These are phyloP conservation scores for Parsonsia alboflavescens DNA, from an alignment of 257 asterid genomes.

Conservation along the genomic window DNA sequence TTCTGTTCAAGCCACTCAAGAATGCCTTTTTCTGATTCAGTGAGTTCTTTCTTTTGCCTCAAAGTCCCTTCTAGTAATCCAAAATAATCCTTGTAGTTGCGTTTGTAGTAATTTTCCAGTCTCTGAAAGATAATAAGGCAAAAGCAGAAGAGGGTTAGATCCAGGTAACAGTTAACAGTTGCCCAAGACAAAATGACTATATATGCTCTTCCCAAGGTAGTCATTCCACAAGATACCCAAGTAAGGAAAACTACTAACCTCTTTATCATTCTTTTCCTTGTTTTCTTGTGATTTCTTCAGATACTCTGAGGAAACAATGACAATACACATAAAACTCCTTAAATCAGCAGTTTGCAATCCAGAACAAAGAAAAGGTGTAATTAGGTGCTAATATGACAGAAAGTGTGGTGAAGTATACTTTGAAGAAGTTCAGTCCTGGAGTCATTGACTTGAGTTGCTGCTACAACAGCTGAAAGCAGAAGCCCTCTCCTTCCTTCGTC, in stretches of 20 bases:
- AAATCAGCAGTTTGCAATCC: not conserved
- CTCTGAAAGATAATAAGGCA: slow-evolving; percentile 35
- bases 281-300: slow-evolving; percentile 83
- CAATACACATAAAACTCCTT: not conserved
- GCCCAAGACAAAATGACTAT: not conserved
- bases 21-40: slow-evolving; percentile 65
- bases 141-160: not conserved
- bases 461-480: slow-evolving; percentile 36
- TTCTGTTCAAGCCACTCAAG: slow-evolving; percentile 75
- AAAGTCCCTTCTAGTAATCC: slow-evolving; percentile 61
- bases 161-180: not conserved
- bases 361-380: not conserved
- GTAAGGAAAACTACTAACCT: slow-evolving; percentile 36
- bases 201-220: not conserved
- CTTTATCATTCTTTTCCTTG: slow-evolving; percentile 78
- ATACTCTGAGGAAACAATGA: slow-evolving; percentile 39
- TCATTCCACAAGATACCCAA: not conserved
- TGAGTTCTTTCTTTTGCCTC: slow-evolving; percentile 49
- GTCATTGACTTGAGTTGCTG: slow-evolving; percentile 36
- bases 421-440: slow-evolving; percentile 70
- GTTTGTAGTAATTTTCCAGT: slow-evolving; percentile 66
- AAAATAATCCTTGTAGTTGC: slow-evolving; percentile 78
- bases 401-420: slow-evolving; percentile 28
- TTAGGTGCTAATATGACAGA: not conserved
- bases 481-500: slow-evolving; percentile 51